A percentile compares a stretch with the other conserved stretches of the same genome.
phyloP scores from a whole-genome alignment of 2,329 filamentous ascomycete genomes.

The Fusarium continuum region DNA sequence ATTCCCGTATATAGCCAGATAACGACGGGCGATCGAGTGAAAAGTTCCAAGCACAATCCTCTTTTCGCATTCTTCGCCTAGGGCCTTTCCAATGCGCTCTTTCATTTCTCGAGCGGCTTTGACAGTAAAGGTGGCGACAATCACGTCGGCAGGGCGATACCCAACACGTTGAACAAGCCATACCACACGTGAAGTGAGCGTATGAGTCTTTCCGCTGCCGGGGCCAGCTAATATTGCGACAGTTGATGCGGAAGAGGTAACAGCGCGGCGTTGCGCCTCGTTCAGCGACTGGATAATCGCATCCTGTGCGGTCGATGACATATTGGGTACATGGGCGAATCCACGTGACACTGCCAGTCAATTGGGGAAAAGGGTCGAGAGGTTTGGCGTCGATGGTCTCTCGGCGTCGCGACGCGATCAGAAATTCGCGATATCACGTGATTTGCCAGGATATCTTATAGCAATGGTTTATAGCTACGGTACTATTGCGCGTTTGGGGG shows the following conservation, averaged over 20 bases:
- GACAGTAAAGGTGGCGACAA: conserved; percentile 97
- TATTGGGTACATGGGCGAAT: conserved; percentile 38
- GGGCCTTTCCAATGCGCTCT: conserved; percentile 79
- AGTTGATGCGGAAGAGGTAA: conserved; percentile 61
- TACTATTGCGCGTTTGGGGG: no score
- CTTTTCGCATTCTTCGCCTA: conserved; percentile 79
- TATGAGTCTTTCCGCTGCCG: conserved; percentile 91
- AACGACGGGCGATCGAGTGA: conserved; percentile 89
- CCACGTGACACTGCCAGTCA: conserved; percentile 29
- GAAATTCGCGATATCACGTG: conserved; percentile 30
- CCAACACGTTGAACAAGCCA: conserved; percentile 80
- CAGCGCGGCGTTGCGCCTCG: conserved; percentile 63
- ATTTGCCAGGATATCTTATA: not conserved
- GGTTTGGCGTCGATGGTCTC: conserved; percentile 1
- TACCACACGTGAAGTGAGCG: conserved; percentile 89
- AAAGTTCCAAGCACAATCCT: conserved; percentile 91
- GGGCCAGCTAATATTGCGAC: conserved; percentile 75
- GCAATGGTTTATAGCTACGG: no score
- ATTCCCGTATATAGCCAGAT: conserved; percentile 84
- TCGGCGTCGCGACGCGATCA: conserved; percentile 15
- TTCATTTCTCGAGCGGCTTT: conserved; percentile 96
- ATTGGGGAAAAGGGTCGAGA: not conserved
- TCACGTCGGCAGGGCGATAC: conserved; percentile 83
- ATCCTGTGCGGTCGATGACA: conserved; percentile 42
- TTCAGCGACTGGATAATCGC: conserved; percentile 62